Conservation (phyloP, 352 stramenopile genomes). For the Phytophthora capsici region DNA sequence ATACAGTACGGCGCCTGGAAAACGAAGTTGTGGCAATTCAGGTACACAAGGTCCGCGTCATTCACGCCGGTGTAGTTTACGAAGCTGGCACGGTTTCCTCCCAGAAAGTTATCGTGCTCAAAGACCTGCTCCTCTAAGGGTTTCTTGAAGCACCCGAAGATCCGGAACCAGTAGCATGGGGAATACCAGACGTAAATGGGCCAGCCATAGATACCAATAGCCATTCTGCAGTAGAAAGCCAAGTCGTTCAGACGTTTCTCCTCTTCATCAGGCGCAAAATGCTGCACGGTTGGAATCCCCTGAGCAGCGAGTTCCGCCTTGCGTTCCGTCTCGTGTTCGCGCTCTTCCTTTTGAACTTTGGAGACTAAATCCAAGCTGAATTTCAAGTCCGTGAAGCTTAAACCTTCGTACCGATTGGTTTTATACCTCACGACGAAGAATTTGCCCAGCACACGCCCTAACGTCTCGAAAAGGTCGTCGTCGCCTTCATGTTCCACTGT, state of each 20-base stretch:
- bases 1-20: constrained; percentile 81
- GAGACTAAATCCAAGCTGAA: constrained; percentile 75
- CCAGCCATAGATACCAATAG: constrained; percentile 84
- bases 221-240: constrained; percentile 69
- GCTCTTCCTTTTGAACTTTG: constrained; percentile 62
- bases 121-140: constrained; percentile 54
- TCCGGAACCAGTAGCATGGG: constrained; percentile 71
- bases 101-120: constrained; percentile 67
- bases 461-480: constrained; percentile 70
- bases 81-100: constrained; percentile 72
- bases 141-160: constrained; percentile 66
- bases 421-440: constrained; percentile 83
- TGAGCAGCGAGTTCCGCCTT: constrained; percentile 35
- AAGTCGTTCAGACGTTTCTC: constrained; percentile 55
- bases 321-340: constrained; percentile 36
- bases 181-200: constrained; percentile 82
- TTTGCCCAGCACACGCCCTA: constrained; percentile 70
- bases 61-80: constrained; percentile 74
- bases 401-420: constrained; percentile 61
- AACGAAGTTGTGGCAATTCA: constrained; percentile 82
- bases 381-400: constrained; percentile 76
- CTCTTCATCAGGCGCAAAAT: constrained; percentile 53
- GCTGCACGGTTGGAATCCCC: constrained; percentile 27
- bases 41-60: constrained; percentile 67
- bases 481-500: constrained; percentile 48